Percentiles rank a stretch among this genome's conserved stretches.
phyloP scores from a whole-genome alignment of 768 basidiomycete genomes.

The Mrakia blollopis region DNA sequence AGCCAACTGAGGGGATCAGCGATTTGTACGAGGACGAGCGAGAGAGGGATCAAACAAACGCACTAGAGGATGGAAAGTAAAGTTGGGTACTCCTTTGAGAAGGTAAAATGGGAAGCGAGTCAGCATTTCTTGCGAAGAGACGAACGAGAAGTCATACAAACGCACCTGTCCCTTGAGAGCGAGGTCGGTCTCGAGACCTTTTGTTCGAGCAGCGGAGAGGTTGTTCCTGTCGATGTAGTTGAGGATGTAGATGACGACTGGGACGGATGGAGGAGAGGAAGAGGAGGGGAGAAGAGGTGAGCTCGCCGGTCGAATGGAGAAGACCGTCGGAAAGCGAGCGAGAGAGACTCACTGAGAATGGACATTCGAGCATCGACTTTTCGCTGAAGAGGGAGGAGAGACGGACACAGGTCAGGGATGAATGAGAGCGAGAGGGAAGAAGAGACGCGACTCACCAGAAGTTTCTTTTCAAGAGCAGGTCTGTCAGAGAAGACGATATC shows the following conservation, averaged over 20 bases:
- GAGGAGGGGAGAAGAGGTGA: not conserved
- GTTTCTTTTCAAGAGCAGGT: not conserved
- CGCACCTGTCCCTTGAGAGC: slow-evolving; percentile 46
- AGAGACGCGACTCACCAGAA: not conserved
- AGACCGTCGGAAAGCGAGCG: not conserved
- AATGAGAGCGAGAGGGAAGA: not conserved
- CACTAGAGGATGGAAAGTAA: slow-evolving; percentile 41
- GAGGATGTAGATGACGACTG: slow-evolving; percentile 50
- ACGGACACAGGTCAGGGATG: not conserved
- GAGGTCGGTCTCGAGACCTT: slow-evolving; percentile 49
- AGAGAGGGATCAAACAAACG: slow-evolving; percentile 32
- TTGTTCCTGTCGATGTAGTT: slow-evolving; percentile 45
- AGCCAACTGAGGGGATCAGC: not conserved
- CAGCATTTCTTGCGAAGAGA: not conserved
- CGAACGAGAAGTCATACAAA: slow-evolving; percentile 38
- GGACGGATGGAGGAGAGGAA: slow-evolving; percentile 43
- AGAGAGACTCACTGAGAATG: not conserved
- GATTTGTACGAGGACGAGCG: not conserved
- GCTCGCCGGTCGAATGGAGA: not conserved
- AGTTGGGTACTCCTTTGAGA: slow-evolving; percentile 12
- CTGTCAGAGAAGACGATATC: slow-evolving; percentile 1
- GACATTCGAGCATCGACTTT: slow-evolving; percentile 14
- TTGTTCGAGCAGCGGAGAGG: slow-evolving; percentile 45
- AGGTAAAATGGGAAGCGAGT: slow-evolving; percentile 23
- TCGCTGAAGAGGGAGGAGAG: not conserved